Evolutionary conservation across 768 basidiomycete species (phyloP).

Genomic region (Auriscalpium vulgare): DNA sequence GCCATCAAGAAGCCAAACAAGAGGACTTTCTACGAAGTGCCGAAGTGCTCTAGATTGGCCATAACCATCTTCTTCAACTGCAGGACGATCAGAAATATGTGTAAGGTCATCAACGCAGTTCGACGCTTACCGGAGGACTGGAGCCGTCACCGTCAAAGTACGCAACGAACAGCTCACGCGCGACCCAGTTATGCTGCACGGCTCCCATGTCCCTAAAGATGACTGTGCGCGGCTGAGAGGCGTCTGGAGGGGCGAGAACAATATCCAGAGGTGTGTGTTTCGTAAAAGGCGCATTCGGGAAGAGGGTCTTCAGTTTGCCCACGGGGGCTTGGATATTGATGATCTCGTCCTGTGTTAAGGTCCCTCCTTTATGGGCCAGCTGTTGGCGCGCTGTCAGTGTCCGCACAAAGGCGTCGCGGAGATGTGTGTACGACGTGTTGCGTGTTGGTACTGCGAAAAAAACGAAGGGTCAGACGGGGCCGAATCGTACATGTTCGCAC

Average conservation of each 20-base stretch:
- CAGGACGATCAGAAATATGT: background rate
- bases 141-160: constrained; percentile 68
- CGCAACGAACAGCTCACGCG: constrained; percentile 61
- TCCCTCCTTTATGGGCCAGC: constrained; percentile 40
- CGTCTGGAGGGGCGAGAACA: constrained; percentile 47
- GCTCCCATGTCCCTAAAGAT: constrained; percentile 67
- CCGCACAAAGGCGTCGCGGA: constrained; percentile 79
- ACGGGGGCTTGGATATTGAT: constrained; percentile 51
- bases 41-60: background rate
- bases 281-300: constrained; percentile 59
- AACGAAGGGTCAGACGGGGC: background rate
- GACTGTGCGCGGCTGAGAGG: constrained; percentile 42
- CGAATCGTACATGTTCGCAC: constrained; percentile 10
- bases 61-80: constrained; percentile 2
- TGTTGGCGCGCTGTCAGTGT: constrained; percentile 57
- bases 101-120: background rate
- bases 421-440: constrained; percentile 66
- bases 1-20: background rate
- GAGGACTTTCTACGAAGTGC: background rate
- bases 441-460: constrained; percentile 62
- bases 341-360: constrained; percentile 53
- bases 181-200: constrained; percentile 68
- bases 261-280: constrained; percentile 67
- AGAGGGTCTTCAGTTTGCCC: constrained; percentile 65
- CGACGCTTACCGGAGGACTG: constrained; percentile 54